Evolutionary conservation across 2,329 filamentous ascomycete species (phyloP).

Genomic region (Pyrenophora graminea): DNA sequence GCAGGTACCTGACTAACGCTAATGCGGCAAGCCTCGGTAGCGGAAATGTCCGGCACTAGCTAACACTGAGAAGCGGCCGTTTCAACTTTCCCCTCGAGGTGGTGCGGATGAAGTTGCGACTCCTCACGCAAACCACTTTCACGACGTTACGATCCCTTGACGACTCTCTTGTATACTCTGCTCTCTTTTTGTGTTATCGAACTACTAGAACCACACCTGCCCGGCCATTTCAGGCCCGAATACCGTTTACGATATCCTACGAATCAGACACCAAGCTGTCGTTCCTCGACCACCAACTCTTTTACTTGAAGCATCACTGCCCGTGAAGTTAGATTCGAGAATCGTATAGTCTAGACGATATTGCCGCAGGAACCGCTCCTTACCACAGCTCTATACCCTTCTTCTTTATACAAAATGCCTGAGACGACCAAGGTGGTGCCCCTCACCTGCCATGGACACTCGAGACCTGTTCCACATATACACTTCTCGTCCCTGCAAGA

Average conservation of each 20-base stretch:
- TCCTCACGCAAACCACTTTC: conserved; percentile 19
- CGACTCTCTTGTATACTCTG: conserved; percentile 27
- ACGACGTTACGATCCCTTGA: conserved; percentile 41
- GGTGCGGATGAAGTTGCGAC: conserved; percentile 12
- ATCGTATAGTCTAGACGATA: background rate
- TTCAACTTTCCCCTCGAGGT: conserved; percentile 22
- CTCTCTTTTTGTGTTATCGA: conserved; percentile 19
- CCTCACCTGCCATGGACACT: conserved; percentile 92
- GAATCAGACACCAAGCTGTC: conserved; percentile 11
- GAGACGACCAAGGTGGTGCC: conserved; percentile 70
- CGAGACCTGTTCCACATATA: conserved; percentile 86
- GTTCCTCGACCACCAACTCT: conserved; percentile 5
- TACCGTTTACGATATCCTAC: conserved; percentile 8
- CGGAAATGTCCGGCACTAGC: conserved; percentile 21
- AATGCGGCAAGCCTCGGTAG: conserved; percentile 10
- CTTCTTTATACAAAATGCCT: conserved; percentile 29
- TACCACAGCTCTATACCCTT: background rate
- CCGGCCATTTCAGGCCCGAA: conserved; percentile 5
- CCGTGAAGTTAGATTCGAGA: conserved; percentile 5
- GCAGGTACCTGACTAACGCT: no score
- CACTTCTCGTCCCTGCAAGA: conserved; percentile 84
- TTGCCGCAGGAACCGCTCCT: background rate
- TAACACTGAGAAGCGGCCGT: conserved; percentile 11
- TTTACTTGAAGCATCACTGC: conserved; percentile 18
- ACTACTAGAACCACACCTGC: background rate